Percentiles rank a stretch among this genome's conserved stretches.
Evolutionary conservation across 805 yeast species (phyloP).

Genomic region (Suhomyces sp.): DNA sequence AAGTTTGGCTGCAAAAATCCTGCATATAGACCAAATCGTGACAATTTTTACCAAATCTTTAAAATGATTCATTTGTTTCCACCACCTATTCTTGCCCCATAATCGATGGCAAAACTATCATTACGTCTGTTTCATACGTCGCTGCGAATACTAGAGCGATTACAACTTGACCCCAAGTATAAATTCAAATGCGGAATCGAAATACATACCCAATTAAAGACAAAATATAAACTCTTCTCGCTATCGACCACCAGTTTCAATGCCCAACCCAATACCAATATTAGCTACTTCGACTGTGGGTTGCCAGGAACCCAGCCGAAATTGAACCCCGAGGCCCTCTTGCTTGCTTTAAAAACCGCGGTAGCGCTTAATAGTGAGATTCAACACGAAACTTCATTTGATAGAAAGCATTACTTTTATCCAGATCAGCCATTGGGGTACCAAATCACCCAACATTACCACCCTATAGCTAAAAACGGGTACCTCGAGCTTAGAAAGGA

Average conservation of each 20-base stretch:
- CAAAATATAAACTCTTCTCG: conserved; percentile 76
- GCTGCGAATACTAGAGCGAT: no score
- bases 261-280: conserved; percentile 61
- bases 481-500: conserved; percentile 44
- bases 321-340: conserved; percentile 71
- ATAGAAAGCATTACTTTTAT: conserved; percentile 93
- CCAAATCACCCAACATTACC: conserved; percentile 87
- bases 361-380: conserved; percentile 63
- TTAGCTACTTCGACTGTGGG: conserved; percentile 79
- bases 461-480: conserved; percentile 78
- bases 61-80: no score
- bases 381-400: conserved; percentile 63
- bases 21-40: no score
- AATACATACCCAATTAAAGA: conserved; percentile 85
- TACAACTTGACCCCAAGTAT: conserved; percentile 18
- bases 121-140: no score
- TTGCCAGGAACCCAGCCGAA: conserved; percentile 92
- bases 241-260: conserved; percentile 49
- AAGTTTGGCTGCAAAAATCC: no score
- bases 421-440: conserved; percentile 96
- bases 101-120: no score
- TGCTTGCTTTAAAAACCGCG: conserved; percentile 71
- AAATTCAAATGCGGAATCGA: conserved; percentile 82
- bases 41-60: no score
- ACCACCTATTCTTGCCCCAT: no score